These are phyloP conservation scores for Guyanaporus albipodus DNA, from an alignment of 768 basidiomycete species.

Conservation along the genomic window DNA sequence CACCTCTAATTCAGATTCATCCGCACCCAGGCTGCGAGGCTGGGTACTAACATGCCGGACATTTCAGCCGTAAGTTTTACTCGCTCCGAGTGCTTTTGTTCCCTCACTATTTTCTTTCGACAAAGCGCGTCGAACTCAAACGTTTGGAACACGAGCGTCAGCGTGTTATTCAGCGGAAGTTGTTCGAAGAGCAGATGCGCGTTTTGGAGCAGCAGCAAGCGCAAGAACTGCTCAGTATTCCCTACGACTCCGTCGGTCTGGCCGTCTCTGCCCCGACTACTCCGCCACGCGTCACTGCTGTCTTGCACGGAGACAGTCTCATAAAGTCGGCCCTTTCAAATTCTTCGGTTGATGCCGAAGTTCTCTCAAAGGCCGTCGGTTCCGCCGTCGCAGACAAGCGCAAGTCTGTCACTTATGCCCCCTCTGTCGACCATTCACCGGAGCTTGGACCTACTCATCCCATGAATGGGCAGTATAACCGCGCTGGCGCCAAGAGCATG, in stretches of 20 bases:
- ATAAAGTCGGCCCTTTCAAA: conserved; percentile 44
- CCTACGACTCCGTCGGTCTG: conserved; percentile 59
- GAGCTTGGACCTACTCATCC: conserved; percentile 49
- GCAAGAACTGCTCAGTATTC: conserved; percentile 75
- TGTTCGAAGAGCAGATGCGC: conserved; percentile 97
- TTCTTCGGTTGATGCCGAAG: conserved; percentile 55
- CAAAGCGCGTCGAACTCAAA: conserved; percentile 84
- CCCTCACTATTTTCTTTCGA: conserved; percentile 8
- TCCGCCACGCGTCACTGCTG: conserved; percentile 73
- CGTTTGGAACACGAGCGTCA: conserved; percentile 84
- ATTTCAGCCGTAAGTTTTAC: conserved; percentile 68
- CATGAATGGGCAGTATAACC: conserved; percentile 53
- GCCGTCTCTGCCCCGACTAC: conserved; percentile 89
- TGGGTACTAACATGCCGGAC: conserved; percentile 84
- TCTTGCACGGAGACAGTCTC: conserved; percentile 56
- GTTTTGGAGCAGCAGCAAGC: conserved; percentile 88
- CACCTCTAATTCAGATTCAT: conserved; percentile 4
- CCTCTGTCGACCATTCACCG: conserved; percentile 69
- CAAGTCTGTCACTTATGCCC: conserved; percentile 83
- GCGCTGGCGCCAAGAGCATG: conserved; percentile 87
- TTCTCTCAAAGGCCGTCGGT: conserved; percentile 66
- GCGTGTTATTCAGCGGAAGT: conserved; percentile 76
- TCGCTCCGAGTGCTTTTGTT: neutral
- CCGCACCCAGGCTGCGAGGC: conserved; percentile 64
- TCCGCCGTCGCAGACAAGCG: conserved; percentile 68